Conservation (phyloP, 2,329 filamentous ascomycete genomes). For the Tolypocladium pustulatum region DNA sequence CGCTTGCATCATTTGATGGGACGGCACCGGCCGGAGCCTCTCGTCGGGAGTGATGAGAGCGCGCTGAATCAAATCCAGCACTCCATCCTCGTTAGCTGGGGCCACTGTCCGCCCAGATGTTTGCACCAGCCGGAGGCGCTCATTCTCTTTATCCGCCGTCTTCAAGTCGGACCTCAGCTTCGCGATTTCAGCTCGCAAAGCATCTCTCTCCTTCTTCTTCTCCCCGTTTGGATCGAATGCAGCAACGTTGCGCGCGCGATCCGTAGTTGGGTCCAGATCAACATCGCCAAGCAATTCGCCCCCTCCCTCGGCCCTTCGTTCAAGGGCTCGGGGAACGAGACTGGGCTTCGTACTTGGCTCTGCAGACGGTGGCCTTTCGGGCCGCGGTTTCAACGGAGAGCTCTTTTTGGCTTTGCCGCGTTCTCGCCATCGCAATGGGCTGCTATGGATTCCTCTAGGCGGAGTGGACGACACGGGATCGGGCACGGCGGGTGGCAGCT, state of each 20-base stretch:
- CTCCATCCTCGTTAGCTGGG: conserved; percentile 21
- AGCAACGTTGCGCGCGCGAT: conserved; percentile 30
- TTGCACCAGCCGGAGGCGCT: conserved; percentile 34
- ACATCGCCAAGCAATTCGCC: not conserved
- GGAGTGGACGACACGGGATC: conserved; percentile 45
- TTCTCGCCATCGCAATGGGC: conserved; percentile 37
- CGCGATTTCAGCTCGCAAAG: conserved; percentile 44
- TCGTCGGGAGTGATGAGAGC: conserved; percentile 27
- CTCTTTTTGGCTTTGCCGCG: conserved; percentile 26
- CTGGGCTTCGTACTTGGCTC: conserved; percentile 1
- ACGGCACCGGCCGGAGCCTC: conserved; percentile 14
- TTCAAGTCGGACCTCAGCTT: conserved; percentile 48
- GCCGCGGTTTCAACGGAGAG: conserved; percentile 39
- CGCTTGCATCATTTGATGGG: conserved; percentile 33
- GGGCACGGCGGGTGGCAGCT: conserved; percentile 47
- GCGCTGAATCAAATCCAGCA: conserved; percentile 29
- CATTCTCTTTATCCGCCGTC: conserved; percentile 46
- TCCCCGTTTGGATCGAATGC: conserved; percentile 30
- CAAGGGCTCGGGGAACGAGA: not conserved
- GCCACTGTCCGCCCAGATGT: conserved; percentile 26
- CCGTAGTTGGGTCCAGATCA: conserved; percentile 9
- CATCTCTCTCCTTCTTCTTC: conserved; percentile 42
- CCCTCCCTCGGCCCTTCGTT: not conserved
- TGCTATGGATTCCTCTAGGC: conserved; percentile 49
- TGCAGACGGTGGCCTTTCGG: conserved; percentile 15